Evolutionary conservation across 2,329 filamentous ascomycete species (phyloP), one percentile per base, ranked within the genome.

Genomic region (Pyrenochaeta sp.): DNA sequence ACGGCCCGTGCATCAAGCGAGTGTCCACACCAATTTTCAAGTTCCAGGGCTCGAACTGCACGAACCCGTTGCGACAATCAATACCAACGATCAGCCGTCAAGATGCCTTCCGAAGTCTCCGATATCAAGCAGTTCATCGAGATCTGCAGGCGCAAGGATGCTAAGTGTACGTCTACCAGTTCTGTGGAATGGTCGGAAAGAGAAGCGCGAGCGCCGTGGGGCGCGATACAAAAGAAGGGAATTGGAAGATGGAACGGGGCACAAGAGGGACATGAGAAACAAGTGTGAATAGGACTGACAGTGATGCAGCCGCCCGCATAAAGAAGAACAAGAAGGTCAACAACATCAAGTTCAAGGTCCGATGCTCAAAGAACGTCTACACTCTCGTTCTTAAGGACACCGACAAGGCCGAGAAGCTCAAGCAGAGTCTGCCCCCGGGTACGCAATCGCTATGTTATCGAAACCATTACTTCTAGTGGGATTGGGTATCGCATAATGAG

Each of bases 341-440:
- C 81, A 90, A 94, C 87, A 93, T 95, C 90, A 99, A 99, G 91
- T 98, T 99, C 93, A 99, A 99, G 92, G 94, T 99, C 88, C 92
- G 95, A 83, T 98, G 95, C 91, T 87, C 92, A 82, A 89, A 90
- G 79, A 90, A 95, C 87, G 87, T 99, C 75, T 99, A 99, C 91
- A 97, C 95, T 75, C 90, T 99, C 76, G 91, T 96, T 81, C 90
- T 99, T 78, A 97, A 97, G 90, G 95, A 99, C 85, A 88, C 89
- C 79, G 95, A 97, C 81, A 98, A 98, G 92, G 96, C 94, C 83
- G 95, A 98, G 87, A 99, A 99, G 91, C 90, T 99, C 75, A 98
- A 97, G 93, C 94, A 98, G 89, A 93, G 89, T 82, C 88, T 99
- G 69, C 96, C 95, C 78, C 96, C 95, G 77, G 91, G 95, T 99